Evolutionary conservation across 768 basidiomycete species (phyloP).

Genomic region (Collybia nuda): DNA sequence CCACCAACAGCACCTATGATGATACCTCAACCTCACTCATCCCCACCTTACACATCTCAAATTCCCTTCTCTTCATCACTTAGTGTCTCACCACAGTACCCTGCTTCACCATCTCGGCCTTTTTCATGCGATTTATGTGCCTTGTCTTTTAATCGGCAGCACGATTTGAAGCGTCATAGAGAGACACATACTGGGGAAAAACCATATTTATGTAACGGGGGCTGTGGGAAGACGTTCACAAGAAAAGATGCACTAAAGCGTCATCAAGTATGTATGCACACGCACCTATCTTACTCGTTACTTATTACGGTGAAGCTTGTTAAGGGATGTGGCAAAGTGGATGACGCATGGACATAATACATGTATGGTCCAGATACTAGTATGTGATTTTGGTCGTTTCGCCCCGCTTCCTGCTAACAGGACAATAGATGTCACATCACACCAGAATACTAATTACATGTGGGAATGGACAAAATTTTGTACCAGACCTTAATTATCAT

Average conservation of each 20-base stretch:
- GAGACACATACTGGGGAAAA: slow-evolving; percentile 87
- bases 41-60: slow-evolving; percentile 18
- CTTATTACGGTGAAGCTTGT: slow-evolving; percentile 52
- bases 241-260: slow-evolving; percentile 85
- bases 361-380: slow-evolving; percentile 4
- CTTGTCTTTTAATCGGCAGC: slow-evolving; percentile 82
- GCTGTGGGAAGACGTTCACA: slow-evolving; percentile 86
- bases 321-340: slow-evolving; percentile 75
- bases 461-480: too few relatives aligned
- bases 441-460: too few relatives aligned
- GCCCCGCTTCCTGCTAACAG: too few relatives aligned
- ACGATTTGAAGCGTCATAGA: slow-evolving; percentile 81
- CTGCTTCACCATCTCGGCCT: slow-evolving; percentile 59
- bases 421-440: too few relatives aligned
- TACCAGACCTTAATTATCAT: too few relatives aligned
- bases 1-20: slow-evolving; percentile 13
- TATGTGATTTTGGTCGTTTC: not conserved
- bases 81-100: slow-evolving; percentile 46
- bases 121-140: slow-evolving; percentile 74
- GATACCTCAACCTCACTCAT: slow-evolving; percentile 14
- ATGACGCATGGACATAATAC: slow-evolving; percentile 43
- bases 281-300: slow-evolving; percentile 4
- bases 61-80: slow-evolving; percentile 24
- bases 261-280: slow-evolving; percentile 57
- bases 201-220: slow-evolving; percentile 80